Evolutionary conservation across 805 yeast species (phyloP), one percentile per base, ranked within the genome.

Genomic region (Candida maesae): DNA sequence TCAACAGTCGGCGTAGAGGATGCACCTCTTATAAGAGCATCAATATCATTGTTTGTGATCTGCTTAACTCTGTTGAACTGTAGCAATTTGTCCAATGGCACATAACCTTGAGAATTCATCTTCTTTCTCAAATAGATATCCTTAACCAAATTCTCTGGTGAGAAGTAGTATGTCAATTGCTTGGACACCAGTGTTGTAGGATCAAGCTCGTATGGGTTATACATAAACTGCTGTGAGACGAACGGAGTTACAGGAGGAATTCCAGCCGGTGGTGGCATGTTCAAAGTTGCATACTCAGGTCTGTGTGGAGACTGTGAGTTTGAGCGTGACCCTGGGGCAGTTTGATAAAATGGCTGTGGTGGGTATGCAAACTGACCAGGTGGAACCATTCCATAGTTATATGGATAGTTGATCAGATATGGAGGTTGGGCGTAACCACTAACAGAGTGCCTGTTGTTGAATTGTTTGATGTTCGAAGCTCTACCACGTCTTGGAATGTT

Each of bases 101-200:
- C 76, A 67, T 79, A 80, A 5, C 96, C 96, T 40, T 76, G 68
- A 23, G 76, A 59, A 62, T 81, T 77, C 95, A 91, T 84, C 54
- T 84, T 84, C 50, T 78, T 75, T 66, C 95, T 80, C 64, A 93
- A 71, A 60, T 68, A 91, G 32, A 79, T 67, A 66, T 93, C 99
- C 63, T 85, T 84, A 51, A 82, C 68, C 63, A 93, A 74, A 63
- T 93, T 93, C 52, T 88, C 96, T 35, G 79, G 72, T 17, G 95
- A 83, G 66, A 93, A 85, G 65, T 93, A 93, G 70, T 91, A 93
- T 55, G 84, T 90, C 42, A 90, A 68, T 68, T 91, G 97, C 62
- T 60, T 62, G 7, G 74, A 58, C 24, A 72, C 63, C 14, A 44
- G 20, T 2, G 47, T 38, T 4, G 49, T 35, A 8, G 53, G 50